Evolutionary conservation across 164 flowering plant species (phyloP), one percentile per base, ranked within the genome.

Genomic region (Protea cynaroides): DNA sequence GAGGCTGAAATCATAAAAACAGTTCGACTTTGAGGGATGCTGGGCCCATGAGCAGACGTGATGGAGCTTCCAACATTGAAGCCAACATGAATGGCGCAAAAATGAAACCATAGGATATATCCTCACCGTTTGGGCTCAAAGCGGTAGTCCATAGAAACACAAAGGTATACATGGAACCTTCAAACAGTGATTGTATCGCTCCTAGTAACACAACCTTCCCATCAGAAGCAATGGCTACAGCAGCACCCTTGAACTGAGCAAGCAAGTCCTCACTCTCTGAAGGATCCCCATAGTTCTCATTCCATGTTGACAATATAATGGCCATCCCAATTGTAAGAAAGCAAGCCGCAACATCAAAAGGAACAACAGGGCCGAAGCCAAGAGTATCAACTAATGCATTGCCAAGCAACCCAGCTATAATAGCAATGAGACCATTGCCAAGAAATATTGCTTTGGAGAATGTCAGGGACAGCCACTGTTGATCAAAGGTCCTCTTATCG

Each of bases 141-240:
- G 98, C 97, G 69, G 97, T 96, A 34, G 97, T 93, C 98, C 98
- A 93, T 1, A 93, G 87, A 72, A 93, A 93, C 63, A 93, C 98
- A 79, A 93, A 93, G n/a, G 97, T 90, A 68, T 93, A 93, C 97
- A 93, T 93, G 19, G 97, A 93, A 63, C 97, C 98, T 80, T 93
- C 98, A 79, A 93, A 93, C 53, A 93, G 75, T n/a, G n/a, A n/a
- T n/a, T n/a, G n/a, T n/a, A n/a, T n/a, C n/a, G n/a, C n/a, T n/a
- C n/a, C n/a, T n/a, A 93, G 80, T 74, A 93, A 71, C 1, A 94
- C 98, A 56, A 93, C 89, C 73, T 88, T 92, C 74, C 19, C 76
- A 90, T 97, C 98, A 59, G 98, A 92, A 78, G 88, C 91, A 73
- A 92, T 92, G 68, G 98, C 96, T 14, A 81, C 82, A 55, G 98